Evolutionary conservation across 345 rosid genomes (phyloP).

Genomic region (Zanthoxylum bungeanum): DNA sequence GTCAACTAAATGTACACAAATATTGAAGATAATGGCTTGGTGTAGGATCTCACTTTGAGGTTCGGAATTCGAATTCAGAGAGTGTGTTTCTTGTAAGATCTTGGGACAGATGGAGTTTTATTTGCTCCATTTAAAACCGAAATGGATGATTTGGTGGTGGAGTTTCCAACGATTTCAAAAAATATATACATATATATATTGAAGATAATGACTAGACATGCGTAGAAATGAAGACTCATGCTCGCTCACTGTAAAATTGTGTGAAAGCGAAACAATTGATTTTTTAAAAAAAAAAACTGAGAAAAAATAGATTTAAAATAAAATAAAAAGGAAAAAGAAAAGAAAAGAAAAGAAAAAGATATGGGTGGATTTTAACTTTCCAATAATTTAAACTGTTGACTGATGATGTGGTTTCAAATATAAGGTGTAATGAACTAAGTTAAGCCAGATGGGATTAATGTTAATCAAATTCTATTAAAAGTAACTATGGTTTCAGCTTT

Average conservation of each 20-base stretch:
- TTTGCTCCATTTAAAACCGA: no score
- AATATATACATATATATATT: no score
- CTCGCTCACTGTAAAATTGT: not conserved
- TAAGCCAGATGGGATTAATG: not conserved
- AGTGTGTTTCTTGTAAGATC: no score
- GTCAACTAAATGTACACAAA: not conserved
- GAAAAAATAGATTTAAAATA: no score
- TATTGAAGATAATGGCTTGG: no score
- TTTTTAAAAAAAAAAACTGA: not conserved
- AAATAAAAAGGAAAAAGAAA: not conserved
- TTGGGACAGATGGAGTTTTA: no score
- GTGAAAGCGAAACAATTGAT: no score
- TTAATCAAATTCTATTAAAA: not conserved
- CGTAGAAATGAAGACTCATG: constrained; percentile 30
- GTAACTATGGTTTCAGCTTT: not conserved
- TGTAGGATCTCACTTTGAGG: no score
- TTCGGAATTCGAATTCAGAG: no score
- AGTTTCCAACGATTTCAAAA: no score
- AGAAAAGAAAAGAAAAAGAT: not conserved
- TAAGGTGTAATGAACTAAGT: not conserved
- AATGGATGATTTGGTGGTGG: no score
- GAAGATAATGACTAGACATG: constrained; percentile 33
- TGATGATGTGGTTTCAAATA: not conserved
- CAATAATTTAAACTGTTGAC: constrained; percentile 5
- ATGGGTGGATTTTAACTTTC: not conserved